Evolutionary conservation across 108 stramenopile species (phyloP), one percentile per base, ranked within the genome.

Genomic region (Schizochytrium sp.): DNA sequence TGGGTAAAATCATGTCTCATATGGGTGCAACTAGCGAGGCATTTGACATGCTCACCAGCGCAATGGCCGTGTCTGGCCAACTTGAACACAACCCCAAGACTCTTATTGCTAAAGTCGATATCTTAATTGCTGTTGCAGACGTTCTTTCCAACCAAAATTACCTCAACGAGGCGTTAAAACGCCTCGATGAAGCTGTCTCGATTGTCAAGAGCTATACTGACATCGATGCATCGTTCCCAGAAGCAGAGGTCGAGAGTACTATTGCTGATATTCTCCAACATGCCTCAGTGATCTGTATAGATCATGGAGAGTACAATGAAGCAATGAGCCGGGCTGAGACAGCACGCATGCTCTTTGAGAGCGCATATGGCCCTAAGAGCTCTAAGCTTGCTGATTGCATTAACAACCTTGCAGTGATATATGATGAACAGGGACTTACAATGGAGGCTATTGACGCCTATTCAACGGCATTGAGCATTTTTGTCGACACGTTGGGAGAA

Each of bases 171-270:
- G 64, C 64, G 42, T 8, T 38, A 7, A 38, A 69, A 44, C 64
- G 44, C 64, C 64, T 69, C 28, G 64, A 69, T 44, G 28, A 69
- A 44, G 64, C 64, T 15, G 64, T 69, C 64, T 38, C 40, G 64
- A 44, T 3, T 7, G 44, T 69, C 28, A 38, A 38, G 19, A 44
- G 44, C 64, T 69, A 44, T 69, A 44, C 64, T 7, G 64, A 69
- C 64, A 5, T 69, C 15, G 40, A 38, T 7, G 19, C 7, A 8
- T 12, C 28, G 1, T 69, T 44, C 64, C 8, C 12, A 8, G 15
- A 0, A 7, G 64, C 40, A 7, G 64, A 69, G 64, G 64, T 44
- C 28, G 64, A 69, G 28, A 7, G 42, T 8, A 44, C 64, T 44
- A 69, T 69, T 15, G 64, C 64, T 44, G 12, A 38, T 8, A 44